Evolutionary conservation across 495 filamentous ascomycete genomes (phyloP), one percentile per base, ranked within the genome.

Genomic region (Pyrenopolyporus hunteri): DNA sequence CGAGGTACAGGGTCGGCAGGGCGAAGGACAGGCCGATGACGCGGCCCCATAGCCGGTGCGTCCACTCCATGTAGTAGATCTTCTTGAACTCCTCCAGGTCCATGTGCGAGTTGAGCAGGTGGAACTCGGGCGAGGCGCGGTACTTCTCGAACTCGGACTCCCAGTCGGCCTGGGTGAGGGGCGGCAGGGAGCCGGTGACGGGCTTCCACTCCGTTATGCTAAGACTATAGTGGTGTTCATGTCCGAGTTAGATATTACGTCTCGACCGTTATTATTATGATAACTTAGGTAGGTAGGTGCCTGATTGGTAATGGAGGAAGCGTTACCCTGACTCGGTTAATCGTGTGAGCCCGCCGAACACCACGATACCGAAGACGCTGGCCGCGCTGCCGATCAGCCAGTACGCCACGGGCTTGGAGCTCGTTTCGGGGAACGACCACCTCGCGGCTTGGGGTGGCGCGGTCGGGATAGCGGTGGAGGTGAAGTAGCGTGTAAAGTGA

Each of bases 31-130:
- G 68, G 20, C 95, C 94, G 32, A 98, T 87, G 48, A 96, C 80
- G 40, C 94, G 85, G n/a, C 95, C 94, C 92, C 94, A 97, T 36
- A 97, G 83, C 13, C 94, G 85, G 75, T 98, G 94, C 3, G 88
- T 86, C 95, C 95, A 98, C 82, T 98, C 94, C 95, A 98, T 98
- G 74, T 87, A 98, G 81, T 98, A 98, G 59, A 98, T 98, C 73
- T 91, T 89, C 74, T 98, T 97, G 78, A 97, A 98, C 69, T 97
- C 95, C 26, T 84, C 82, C 26, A 98, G 77, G 25, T 78, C 87
- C 94, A 98, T 98, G 69, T 91, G 83, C 14, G 92, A 84, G 76
- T 98, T 98, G 40, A 98, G 79, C 23, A 90, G 83, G 66, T 88
- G 84, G 79, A 90, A 98, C 76, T 98, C 94, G 50, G 94, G 94